Evolutionary conservation across 768 basidiomycete species (phyloP).

Genomic region (Clitopilus hobsonii): DNA sequence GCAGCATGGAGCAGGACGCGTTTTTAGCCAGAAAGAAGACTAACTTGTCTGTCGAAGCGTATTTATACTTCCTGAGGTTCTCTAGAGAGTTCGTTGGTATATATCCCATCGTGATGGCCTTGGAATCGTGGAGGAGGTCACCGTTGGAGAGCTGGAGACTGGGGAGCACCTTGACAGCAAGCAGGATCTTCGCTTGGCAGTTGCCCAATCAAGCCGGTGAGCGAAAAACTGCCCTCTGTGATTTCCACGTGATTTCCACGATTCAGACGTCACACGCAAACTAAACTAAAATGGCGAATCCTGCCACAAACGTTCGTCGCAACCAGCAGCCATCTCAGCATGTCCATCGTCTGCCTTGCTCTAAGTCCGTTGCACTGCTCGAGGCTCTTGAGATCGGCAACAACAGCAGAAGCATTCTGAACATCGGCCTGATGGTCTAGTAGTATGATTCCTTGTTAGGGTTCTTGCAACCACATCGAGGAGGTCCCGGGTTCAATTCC

Average conservation of each 20-base stretch:
- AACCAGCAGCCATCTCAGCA: no score
- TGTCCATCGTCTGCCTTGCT: no score
- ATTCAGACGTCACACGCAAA: no score
- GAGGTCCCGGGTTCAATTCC: constrained; percentile 90
- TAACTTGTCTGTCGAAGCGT: constrained; percentile 80
- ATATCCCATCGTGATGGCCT: constrained; percentile 47
- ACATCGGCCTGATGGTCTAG: background rate
- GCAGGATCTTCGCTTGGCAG: background rate
- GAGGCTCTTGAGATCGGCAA: no score
- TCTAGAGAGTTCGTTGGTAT: constrained; percentile 63
- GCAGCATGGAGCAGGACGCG: background rate
- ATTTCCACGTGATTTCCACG: background rate
- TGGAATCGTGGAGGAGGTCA: background rate
- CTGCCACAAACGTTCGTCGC: no score
- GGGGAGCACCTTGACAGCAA: background rate
- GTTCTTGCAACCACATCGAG: constrained; percentile 38
- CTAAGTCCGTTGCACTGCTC: no score
- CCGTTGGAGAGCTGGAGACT: background rate
- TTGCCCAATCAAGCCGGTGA: background rate
- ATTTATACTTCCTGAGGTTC: constrained; percentile 74
- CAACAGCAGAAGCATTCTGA: no score
- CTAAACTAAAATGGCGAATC: no score
- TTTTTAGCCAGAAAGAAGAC: constrained; percentile 14
- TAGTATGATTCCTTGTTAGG: constrained; percentile 1
- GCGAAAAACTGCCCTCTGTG: background rate